phyloP scores from a whole-genome alignment of 2,329 filamentous ascomycete genomes.

The Colletotrichum sp. region DNA sequence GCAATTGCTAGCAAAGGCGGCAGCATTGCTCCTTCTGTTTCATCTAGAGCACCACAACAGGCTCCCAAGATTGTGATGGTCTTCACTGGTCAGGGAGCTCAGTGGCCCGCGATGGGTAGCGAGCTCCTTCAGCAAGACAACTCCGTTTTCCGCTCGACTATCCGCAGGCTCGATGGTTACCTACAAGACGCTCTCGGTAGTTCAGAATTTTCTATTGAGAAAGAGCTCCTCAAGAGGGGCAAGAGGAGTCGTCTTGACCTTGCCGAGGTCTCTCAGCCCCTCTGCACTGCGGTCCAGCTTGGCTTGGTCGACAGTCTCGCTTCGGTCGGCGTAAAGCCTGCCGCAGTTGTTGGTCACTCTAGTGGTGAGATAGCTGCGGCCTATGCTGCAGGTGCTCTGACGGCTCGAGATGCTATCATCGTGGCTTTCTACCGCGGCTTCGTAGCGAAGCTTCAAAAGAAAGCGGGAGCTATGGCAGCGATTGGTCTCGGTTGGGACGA shows the following conservation, averaged over 20 bases:
- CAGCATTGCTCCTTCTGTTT: conserved; percentile 17
- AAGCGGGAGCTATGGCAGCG: conserved; percentile 42
- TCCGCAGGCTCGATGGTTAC: conserved; percentile 18
- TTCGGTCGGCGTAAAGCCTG: conserved; percentile 32
- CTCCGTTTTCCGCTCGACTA: conserved; percentile 1
- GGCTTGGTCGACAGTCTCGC: conserved; percentile 43
- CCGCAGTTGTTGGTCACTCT: conserved; percentile 45
- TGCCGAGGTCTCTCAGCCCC: conserved; percentile 11
- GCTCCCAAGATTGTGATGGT: conserved; percentile 25
- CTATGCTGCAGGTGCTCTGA: conserved; percentile 41
- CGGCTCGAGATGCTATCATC: conserved; percentile 38
- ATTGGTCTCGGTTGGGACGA: conserved; percentile 38
- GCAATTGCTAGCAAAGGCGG: conserved; percentile 15
- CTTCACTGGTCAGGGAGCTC: conserved; percentile 22
- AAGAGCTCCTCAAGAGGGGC: conserved; percentile 13
- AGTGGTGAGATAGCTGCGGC: conserved; percentile 50
- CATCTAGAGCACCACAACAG: conserved; percentile 26
- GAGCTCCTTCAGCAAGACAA: neutral
- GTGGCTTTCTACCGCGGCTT: conserved; percentile 43
- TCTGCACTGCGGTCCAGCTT: conserved; percentile 38
- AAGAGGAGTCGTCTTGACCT: neutral
- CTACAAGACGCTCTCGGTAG: neutral
- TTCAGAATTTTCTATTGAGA: conserved; percentile 12
- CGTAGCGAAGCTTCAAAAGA: conserved; percentile 1
- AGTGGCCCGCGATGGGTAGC: conserved; percentile 18